Evolutionary conservation across 208 protist species (phyloP).

Genomic region (Naegleria fowleri): DNA sequence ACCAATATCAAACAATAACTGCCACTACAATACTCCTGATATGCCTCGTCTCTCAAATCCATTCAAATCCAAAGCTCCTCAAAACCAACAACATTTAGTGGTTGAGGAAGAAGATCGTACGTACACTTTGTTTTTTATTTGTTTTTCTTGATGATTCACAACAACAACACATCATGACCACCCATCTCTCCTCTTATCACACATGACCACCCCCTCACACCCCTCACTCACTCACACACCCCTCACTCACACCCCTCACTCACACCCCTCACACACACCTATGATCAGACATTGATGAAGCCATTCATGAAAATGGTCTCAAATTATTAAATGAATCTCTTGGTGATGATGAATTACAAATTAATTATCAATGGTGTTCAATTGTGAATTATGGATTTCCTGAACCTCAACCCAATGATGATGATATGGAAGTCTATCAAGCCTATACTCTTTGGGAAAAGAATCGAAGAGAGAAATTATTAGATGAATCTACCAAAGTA

Average conservation of each 20-base stretch:
- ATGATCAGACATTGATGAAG: background rate
- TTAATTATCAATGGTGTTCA: slow-evolving; percentile 1
- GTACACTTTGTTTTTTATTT: background rate
- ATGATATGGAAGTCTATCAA: background rate
- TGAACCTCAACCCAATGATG: background rate
- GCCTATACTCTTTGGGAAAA: background rate
- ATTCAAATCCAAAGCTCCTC: background rate
- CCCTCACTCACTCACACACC: too few relatives aligned
- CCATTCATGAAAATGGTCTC: background rate
- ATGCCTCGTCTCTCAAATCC: background rate
- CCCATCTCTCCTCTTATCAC: too few relatives aligned
- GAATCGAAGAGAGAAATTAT: background rate
- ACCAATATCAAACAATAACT: too few relatives aligned
- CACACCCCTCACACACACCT: too few relatives aligned
- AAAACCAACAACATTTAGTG: background rate
- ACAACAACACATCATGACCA: too few relatives aligned
- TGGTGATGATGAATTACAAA: background rate
- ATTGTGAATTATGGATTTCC: background rate
- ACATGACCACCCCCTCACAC: too few relatives aligned
- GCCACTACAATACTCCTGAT: too few relatives aligned
- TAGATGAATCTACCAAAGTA: background rate
- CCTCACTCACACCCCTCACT: too few relatives aligned
- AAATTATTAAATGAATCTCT: background rate
- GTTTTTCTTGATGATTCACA: too few relatives aligned
- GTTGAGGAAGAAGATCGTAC: background rate